These are phyloP conservation scores for Cordyceps cateniannulata DNA, from an alignment of 2,329 filamentous ascomycete species.

Conservation along the genomic window DNA sequence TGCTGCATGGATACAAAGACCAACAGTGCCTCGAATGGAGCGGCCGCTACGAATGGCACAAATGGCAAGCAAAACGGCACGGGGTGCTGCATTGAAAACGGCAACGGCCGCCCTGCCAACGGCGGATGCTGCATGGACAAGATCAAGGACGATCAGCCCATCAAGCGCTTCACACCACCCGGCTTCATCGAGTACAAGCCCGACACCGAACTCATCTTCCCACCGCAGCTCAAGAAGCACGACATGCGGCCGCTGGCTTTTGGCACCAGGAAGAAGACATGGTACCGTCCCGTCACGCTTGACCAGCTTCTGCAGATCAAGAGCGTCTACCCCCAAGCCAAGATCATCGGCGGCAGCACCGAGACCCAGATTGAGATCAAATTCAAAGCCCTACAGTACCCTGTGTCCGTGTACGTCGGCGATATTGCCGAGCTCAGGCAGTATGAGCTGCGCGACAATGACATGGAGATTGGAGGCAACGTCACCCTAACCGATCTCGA, in stretches of 20 bases:
- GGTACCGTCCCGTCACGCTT: conserved; percentile 84
- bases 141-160: conserved; percentile 42
- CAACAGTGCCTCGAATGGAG: conserved; percentile 17
- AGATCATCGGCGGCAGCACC: conserved; percentile 91
- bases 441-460: conserved; percentile 70
- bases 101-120: conserved; percentile 31
- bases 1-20: conserved; percentile 29
- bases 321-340: conserved; percentile 73
- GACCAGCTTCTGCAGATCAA: conserved; percentile 91
- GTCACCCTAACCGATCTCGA: conserved; percentile 89
- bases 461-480: conserved; percentile 90
- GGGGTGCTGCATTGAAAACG: conserved; percentile 68
- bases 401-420: conserved; percentile 83
- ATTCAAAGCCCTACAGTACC: conserved; percentile 91
- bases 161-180: conserved; percentile 71
- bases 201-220: conserved; percentile 93
- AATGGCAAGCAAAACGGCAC: conserved; percentile 25
- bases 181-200: conserved; percentile 93
- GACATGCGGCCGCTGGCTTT: conserved; percentile 76
- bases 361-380: conserved; percentile 98
- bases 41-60: background rate
- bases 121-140: conserved; percentile 65
- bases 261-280: conserved; percentile 90
- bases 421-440: conserved; percentile 86
- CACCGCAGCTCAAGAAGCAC: conserved; percentile 75